Conservation (phyloP, 805 yeast genomes). For the Nakazawaea molendinolei region DNA sequence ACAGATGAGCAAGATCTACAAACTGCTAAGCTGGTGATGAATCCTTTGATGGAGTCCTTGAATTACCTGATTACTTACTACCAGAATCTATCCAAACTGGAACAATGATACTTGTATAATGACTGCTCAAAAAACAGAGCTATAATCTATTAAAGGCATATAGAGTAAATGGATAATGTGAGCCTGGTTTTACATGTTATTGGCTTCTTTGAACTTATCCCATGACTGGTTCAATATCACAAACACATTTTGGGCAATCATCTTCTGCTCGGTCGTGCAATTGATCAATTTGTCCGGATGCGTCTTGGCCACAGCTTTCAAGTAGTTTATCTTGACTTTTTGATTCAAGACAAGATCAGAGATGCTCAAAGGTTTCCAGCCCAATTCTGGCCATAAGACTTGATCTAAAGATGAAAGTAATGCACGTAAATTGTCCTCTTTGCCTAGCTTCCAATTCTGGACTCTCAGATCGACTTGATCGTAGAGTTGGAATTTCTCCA, state of each 20-base stretch:
- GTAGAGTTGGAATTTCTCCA: conserved; percentile 51
- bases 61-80: conserved; percentile 1
- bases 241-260: conserved; percentile 85
- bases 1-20: neutral
- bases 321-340: conserved; percentile 77
- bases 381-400: conserved; percentile 59
- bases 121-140: neutral
- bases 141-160: no score
- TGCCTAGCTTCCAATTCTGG: conserved; percentile 61
- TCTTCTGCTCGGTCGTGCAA: conserved; percentile 60
- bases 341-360: conserved; percentile 83
- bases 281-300: conserved; percentile 79
- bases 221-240: conserved; percentile 81
- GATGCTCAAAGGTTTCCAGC: conserved; percentile 61
- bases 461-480: conserved; percentile 56
- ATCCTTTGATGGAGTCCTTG: conserved; percentile 30
- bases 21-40: conserved; percentile 21
- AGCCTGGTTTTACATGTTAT: no score
- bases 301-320: conserved; percentile 72
- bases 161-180: no score
- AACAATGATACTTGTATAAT: no score
- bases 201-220: conserved; percentile 69
- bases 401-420: conserved; percentile 62
- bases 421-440: conserved; percentile 75
- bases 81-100: neutral